Percentiles rank a stretch among this genome's conserved stretches.
These are phyloP conservation scores for Hysterium pulicare DNA, from an alignment of 2,329 filamentous ascomycete species.

Conservation along the genomic window DNA sequence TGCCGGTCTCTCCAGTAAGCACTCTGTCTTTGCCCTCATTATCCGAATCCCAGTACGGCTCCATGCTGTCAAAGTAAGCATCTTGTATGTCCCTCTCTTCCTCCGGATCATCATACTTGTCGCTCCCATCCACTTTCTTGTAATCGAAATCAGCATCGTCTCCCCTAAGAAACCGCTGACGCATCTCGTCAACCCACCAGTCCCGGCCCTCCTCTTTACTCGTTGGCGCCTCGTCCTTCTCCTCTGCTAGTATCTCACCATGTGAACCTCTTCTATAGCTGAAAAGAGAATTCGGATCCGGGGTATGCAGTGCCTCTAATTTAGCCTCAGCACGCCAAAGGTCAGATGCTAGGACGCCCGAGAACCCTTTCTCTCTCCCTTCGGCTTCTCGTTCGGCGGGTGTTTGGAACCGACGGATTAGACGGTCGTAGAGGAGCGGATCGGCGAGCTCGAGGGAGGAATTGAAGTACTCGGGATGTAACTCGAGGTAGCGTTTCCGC, in stretches of 20 bases:
- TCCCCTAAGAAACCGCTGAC: constrained; percentile 70
- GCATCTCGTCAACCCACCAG: constrained; percentile 70
- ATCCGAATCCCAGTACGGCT: constrained; percentile 61
- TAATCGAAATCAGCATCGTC: constrained; percentile 80
- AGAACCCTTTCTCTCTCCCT: constrained; percentile 71
- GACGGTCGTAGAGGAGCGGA: constrained; percentile 75
- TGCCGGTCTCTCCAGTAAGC: constrained; percentile 45
- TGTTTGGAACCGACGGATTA: constrained; percentile 74
- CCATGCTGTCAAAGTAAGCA: constrained; percentile 76
- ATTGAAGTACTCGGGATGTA: constrained; percentile 69
- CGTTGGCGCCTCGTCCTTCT: constrained; percentile 54
- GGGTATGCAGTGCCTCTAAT: constrained; percentile 59
- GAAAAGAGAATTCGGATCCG: constrained; percentile 49
- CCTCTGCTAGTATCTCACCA: constrained; percentile 57
- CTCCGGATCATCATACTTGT: constrained; percentile 67
- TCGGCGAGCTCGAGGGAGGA: constrained; percentile 63
- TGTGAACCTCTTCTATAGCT: constrained; percentile 50
- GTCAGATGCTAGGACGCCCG: constrained; percentile 73
- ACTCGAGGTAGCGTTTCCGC: constrained; percentile 70
- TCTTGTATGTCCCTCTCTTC: constrained; percentile 65
- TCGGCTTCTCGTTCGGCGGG: constrained; percentile 70
- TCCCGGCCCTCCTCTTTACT: constrained; percentile 64
- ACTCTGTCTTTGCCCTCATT: constrained; percentile 38
- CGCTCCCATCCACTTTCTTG: constrained; percentile 63
- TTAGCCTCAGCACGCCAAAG: constrained; percentile 73